phyloP scores from a whole-genome alignment of 2,329 filamentous ascomycete species.

The Ambrosiella beaveri region DNA sequence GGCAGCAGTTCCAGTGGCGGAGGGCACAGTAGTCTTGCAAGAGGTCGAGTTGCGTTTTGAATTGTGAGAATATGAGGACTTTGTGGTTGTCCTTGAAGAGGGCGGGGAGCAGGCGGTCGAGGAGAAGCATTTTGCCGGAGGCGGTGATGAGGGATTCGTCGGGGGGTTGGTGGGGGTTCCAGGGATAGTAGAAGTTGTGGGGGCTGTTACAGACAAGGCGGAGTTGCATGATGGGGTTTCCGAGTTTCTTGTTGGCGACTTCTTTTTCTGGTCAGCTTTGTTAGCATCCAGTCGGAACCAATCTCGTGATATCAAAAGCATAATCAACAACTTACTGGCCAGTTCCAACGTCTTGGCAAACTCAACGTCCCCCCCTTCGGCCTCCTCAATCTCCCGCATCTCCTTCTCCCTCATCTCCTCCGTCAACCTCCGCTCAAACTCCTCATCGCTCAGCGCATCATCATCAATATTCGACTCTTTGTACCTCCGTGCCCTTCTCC shows the following conservation, averaged over 20 bases:
- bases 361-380: conserved; percentile 7
- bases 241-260: conserved; percentile 77
- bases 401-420: conserved; percentile 34
- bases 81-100: conserved; percentile 67
- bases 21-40: conserved; percentile 78
- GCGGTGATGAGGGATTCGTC: conserved; percentile 73
- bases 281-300: background rate
- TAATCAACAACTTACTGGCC: conserved; percentile 42
- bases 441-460: conserved; percentile 55
- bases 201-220: conserved; percentile 85
- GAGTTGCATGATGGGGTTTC: conserved; percentile 83
- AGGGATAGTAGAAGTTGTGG: conserved; percentile 94
- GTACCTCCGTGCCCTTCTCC: background rate
- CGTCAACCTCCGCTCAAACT: conserved; percentile 66
- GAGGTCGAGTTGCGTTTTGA: conserved; percentile 85
- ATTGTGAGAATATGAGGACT: conserved; percentile 90
- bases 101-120: conserved; percentile 66
- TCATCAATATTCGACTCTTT: conserved; percentile 35
- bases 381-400: conserved; percentile 40
- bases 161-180: conserved; percentile 42
- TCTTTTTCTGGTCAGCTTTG: conserved; percentile 38
- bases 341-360: conserved; percentile 52
- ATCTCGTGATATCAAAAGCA: background rate
- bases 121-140: conserved; percentile 87
- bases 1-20: conserved; percentile 63